Base-by-base conservation (phyloP, 1,284 basidiomycete species). In the Polyporus tsugae region DNA sequence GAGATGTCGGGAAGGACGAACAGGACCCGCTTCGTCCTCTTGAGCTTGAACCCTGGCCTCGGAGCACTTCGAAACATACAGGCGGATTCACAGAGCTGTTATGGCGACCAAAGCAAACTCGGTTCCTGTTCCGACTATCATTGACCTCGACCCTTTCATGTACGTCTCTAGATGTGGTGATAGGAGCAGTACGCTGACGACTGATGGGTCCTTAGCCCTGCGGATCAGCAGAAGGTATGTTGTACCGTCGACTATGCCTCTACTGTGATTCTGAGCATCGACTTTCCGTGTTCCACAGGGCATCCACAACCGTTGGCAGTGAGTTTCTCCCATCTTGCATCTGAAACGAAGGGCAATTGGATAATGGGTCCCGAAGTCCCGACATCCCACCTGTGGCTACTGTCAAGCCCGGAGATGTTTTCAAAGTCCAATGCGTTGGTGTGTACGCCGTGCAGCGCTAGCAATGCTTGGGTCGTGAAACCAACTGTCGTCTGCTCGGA, bases 391-490 rank as follows among this genome's bases (percentile, higher is more conserved):
- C 90, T 0, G 78, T 87, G 62, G 87, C 81, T 2, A 87, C 87
- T 0, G 90, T 91, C 11, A 89, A 90, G 73, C 90, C 90, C 4
- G 90, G 90, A 66, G 82, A 91, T 72, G 89, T 86, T 65, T 94
- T 95, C 84, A 93, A 92, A 71, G 78, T 94, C 39, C 87, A 93
- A 80, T 92, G 90, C 71, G 84, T 92, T 39, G 89, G 89, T 89
- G 74, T 59, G 87, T 74, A 19, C 41, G 13, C 36, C 4, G n/a
- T 57, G 17, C 19, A 17, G n/a, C 35, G 41, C 36, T 6, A 3
- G 6, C 29, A 22, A 44, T 42, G 60, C 69, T 75, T 25, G 4
- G 10, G 11, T 10, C 22, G 11, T 66, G 73, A n/a, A 55, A 67
- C 33, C n/a, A 53, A 15, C 25, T 15, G 5, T 33, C 52, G 25